Evolutionary conservation across 2,329 filamentous ascomycete genomes (phyloP), one percentile per base, ranked within the genome.

Genomic region (Apiospora koreana): DNA sequence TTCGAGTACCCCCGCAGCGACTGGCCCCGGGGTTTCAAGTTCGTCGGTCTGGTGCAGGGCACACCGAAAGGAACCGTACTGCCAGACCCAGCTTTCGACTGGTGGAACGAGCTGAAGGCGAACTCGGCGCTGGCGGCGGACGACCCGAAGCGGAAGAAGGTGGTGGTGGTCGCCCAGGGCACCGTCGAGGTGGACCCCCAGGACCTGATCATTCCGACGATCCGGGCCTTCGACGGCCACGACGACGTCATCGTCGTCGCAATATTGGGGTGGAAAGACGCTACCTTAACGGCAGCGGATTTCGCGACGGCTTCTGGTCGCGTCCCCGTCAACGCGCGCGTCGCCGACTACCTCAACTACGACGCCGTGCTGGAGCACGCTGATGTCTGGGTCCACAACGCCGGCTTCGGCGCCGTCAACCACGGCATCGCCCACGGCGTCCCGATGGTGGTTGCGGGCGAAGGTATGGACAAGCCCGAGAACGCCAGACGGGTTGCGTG

Each of bases 391-490:
- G 76, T 83, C 4, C 80, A 82, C 71, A 83, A 83, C 68, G 82
- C 78, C 2, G 82, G 82, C 1, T 83, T 82, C 70, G 82, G 82
- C 5, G 82, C 81, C 4, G 77, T 82, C 12, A 80, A 78, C 67
- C 82, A 83, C 68, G 81, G 81, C 16, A 78, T 83, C 62, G 79
- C 80, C 8, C 78, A 82, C 68, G 81, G 79, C 4, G 79, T 83
- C 28, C 81, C 81, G 3, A 81, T 82, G 80, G 79, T 83, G 0
- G 77, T 81, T 2, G 81, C 80, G 0, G 82, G 81, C 21, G 81
- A 83, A 69, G 80, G 80, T 0, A 81, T 83, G 77, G 82, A 83
- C 72, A 83, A 83, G 76, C 75, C 76, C 6, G 82, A 83, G 71
- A 83, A 81, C 70, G 76, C 79, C 5, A 75, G 73, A 42, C 74